Conservation (phyloP, 2,329 filamentous ascomycete species). For the Fusarium pilosicola region DNA sequence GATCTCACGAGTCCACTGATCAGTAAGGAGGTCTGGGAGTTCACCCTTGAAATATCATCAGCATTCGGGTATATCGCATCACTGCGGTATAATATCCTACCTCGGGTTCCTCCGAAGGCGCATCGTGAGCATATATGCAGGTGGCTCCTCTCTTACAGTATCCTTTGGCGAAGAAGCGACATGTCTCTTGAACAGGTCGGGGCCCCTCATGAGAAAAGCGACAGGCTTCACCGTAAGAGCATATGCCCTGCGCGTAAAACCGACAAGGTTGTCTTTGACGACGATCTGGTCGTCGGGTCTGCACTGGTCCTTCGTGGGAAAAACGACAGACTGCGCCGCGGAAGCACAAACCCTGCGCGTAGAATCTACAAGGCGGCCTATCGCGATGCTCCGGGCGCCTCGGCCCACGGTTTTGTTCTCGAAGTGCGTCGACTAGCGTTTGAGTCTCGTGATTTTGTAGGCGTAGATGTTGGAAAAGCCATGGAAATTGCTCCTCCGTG, state of each 20-base stretch:
- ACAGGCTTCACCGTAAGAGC: background rate
- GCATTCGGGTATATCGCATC: background rate
- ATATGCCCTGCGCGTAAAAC: background rate
- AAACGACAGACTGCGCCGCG: background rate
- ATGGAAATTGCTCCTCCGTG: no score
- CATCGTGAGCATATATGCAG: background rate
- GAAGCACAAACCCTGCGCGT: background rate
- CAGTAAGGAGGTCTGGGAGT: no score
- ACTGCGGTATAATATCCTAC: background rate
- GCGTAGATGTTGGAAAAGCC: background rate
- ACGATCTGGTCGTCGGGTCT: no score
- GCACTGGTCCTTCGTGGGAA: background rate
- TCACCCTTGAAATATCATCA: background rate
- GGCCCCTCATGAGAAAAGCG: background rate
- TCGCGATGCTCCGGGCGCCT: background rate
- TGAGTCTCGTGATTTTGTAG: background rate
- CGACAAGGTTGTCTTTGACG: background rate
- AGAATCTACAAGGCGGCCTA: background rate
- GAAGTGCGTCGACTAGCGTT: background rate
- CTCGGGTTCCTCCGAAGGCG: background rate
- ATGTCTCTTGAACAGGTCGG: background rate
- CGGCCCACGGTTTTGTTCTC: background rate
- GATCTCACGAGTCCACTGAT: conserved; percentile 17
- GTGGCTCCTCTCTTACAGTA: background rate
- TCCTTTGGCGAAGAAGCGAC: background rate